phyloP scores from a whole-genome alignment of 768 basidiomycete species.

The Sarcomyxa edulis region DNA sequence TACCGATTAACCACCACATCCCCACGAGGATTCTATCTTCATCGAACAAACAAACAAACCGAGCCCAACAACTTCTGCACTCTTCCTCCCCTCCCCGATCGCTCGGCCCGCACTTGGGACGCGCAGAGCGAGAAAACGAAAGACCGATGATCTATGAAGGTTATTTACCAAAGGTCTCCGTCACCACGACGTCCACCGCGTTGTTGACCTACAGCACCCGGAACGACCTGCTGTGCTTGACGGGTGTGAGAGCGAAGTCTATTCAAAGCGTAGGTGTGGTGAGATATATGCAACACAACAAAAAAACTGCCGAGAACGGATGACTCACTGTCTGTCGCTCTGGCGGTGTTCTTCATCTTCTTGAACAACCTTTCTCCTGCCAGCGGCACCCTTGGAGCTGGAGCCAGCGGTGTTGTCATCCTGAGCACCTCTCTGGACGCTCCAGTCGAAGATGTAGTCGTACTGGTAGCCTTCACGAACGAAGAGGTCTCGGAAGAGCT shows the following conservation, averaged over 20 bases:
- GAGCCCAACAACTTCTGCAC: conserved; percentile 25
- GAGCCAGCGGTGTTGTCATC: conserved; percentile 59
- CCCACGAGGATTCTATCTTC: conserved; percentile 18
- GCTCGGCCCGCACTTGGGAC: conserved; percentile 42
- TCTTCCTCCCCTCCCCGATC: conserved; percentile 46
- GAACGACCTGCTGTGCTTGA: conserved; percentile 63
- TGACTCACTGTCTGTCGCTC: conserved; percentile 79
- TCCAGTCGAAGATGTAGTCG: conserved; percentile 99
- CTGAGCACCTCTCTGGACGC: conserved; percentile 71
- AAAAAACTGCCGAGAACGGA: no score
- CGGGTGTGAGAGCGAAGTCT: conserved; percentile 89
- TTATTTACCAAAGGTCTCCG: conserved; percentile 52
- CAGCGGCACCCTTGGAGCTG: conserved; percentile 56
- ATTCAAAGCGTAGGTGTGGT: conserved; percentile 12
- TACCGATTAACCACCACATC: no score
- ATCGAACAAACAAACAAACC: conserved; percentile 29
- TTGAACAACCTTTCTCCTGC: conserved; percentile 76
- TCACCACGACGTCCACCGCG: conserved; percentile 41
- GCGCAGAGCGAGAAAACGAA: conserved; percentile 32
- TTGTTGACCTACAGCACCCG: conserved; percentile 44
- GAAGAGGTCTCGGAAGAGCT: conserved; percentile 97
- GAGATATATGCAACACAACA: conserved; percentile 8
- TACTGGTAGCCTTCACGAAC: conserved; percentile 98
- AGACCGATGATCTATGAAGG: conserved; percentile 13
- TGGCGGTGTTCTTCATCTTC: conserved; percentile 82